Conservation (phyloP, 257 asterid species). For the Forsythia viridissima region DNA sequence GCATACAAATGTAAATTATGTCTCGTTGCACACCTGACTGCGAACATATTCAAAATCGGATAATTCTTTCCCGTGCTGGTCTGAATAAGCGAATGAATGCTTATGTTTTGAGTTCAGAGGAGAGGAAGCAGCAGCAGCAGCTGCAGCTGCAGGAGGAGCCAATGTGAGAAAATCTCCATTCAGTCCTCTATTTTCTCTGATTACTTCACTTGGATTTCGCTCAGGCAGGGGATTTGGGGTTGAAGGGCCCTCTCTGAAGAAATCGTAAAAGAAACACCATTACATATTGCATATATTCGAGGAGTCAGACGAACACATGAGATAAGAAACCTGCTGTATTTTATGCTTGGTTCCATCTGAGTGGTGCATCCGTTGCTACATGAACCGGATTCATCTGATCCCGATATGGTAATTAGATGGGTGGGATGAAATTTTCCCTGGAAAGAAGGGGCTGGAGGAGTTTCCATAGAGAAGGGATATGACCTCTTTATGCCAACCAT, state of each 20-base stretch:
- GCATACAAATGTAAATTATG: too few relatives aligned
- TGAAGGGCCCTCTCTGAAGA: conserved; percentile 52
- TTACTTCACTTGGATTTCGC: conserved; percentile 22
- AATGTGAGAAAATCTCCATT: conserved; percentile 69
- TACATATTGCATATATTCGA: neutral
- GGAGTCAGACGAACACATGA: neutral
- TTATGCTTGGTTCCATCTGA: conserved; percentile 37
- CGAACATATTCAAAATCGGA: conserved; percentile 29
- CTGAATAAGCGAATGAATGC: conserved; percentile 22
- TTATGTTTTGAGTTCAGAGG: conserved; percentile 26
- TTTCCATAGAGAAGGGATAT: conserved; percentile 48
- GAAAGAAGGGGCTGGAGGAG: conserved; percentile 38
- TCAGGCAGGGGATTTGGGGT: conserved; percentile 39
- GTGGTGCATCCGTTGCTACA: conserved; percentile 38
- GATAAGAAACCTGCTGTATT: conserved; percentile 42
- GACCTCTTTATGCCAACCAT: conserved; percentile 64
- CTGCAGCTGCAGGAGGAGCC: conserved; percentile 64
- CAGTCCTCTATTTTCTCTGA: conserved; percentile 35
- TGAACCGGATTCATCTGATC: conserved; percentile 44
- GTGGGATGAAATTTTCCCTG: conserved; percentile 29
- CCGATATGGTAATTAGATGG: conserved; percentile 29
- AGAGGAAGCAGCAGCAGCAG: conserved; percentile 30
- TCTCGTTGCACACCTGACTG: conserved; percentile 41
- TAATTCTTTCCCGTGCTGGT: conserved; percentile 21
- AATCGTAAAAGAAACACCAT: neutral